Conservation (phyloP, 2,329 filamentous ascomycete species). For the Hymenoscyphus repandus region DNA sequence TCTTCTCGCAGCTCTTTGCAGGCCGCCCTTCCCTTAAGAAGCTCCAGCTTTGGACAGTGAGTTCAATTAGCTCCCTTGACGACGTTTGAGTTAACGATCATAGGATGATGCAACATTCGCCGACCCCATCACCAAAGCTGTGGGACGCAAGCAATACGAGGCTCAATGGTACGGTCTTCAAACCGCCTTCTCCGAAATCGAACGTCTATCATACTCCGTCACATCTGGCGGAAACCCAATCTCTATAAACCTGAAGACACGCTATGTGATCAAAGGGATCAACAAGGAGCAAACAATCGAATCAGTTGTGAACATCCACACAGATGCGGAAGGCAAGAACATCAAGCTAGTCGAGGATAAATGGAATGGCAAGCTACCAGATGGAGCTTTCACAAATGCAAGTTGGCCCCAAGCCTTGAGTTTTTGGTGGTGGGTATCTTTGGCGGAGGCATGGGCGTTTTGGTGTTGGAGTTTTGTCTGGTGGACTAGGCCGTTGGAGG, state of each 20-base stretch:
- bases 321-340: constrained; percentile 34
- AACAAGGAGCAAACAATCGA: constrained; percentile 45
- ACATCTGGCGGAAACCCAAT: constrained; percentile 54
- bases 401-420: constrained; percentile 34
- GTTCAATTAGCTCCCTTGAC: not conserved
- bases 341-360: constrained; percentile 49
- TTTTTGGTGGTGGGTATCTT: constrained; percentile 34
- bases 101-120: constrained; percentile 49
- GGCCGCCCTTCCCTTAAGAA: constrained; percentile 54
- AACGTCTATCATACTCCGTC: constrained; percentile 49
- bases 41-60: constrained; percentile 49
- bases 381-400: constrained; percentile 44
- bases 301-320: constrained; percentile 43
- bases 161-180: constrained; percentile 55
- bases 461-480: constrained; percentile 36
- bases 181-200: constrained; percentile 51
- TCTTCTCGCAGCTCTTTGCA: constrained; percentile 45
- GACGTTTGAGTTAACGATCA: not conserved
- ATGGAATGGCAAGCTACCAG: constrained; percentile 49
- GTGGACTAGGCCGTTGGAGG: constrained; percentile 37
- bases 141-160: constrained; percentile 46
- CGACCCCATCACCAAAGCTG: constrained; percentile 53
- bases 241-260: constrained; percentile 46
- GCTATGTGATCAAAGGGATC: constrained; percentile 49
- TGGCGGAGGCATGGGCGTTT: constrained; percentile 20